Conservation (phyloP, 345 rosid genomes). For the Pelargonium nanum region DNA sequence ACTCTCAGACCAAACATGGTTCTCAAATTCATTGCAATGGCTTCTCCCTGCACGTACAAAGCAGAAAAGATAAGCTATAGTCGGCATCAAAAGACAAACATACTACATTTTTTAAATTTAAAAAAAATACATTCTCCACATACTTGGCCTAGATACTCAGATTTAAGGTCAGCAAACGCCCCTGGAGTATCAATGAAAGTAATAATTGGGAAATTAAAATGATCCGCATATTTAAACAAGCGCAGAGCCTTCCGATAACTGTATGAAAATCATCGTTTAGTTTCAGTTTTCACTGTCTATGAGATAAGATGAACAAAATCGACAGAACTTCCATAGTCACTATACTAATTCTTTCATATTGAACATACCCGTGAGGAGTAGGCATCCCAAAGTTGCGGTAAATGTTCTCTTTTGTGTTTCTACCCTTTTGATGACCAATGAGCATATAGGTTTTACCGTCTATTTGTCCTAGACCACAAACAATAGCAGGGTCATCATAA, state of each 20-base stretch:
- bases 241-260: slow-evolving; percentile 29
- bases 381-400: slow-evolving; percentile 99
- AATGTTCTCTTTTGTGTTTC: slow-evolving; percentile 94
- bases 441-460: slow-evolving; percentile 84
- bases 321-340: background rate
- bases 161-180: slow-evolving; percentile 33
- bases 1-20: slow-evolving; percentile 95
- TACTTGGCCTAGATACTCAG: slow-evolving; percentile 36
- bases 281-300: background rate
- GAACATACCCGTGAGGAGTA: slow-evolving; percentile 91
- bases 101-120: background rate
- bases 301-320: background rate
- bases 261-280: background rate
- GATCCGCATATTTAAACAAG: slow-evolving; percentile 27
- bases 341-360: slow-evolving; percentile 1
- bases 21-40: slow-evolving; percentile 89
- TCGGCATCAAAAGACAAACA: slow-evolving; percentile 6
- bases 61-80: slow-evolving; percentile 14
- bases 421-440: slow-evolving; percentile 98
- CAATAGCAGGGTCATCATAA: slow-evolving; percentile 96
- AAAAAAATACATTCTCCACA: too few species aligned
- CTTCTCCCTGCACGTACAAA: slow-evolving; percentile 66
- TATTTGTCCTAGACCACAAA: slow-evolving; percentile 87
- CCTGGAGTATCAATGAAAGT: slow-evolving; percentile 32
- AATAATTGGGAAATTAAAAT: slow-evolving; percentile 26